These are phyloP conservation scores for Nannochloropsis salina DNA, from an alignment of 108 stramenopile genomes.

Conservation along the genomic window DNA sequence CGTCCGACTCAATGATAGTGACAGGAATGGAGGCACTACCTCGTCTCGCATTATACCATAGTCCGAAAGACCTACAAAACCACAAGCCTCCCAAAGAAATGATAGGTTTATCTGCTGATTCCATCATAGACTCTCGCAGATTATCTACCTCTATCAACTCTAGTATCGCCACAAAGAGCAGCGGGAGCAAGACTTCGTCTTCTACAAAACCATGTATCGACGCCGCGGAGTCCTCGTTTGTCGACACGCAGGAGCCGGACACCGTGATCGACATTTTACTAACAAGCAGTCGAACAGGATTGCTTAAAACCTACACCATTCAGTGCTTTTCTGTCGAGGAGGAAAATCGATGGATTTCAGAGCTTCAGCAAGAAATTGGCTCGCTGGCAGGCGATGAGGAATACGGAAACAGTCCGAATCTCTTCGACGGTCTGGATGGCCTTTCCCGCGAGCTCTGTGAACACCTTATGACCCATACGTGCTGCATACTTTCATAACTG, in stretches of 20 bases:
- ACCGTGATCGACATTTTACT: neutral
- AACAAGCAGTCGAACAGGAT: slow-evolving; percentile 16
- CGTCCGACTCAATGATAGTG: neutral
- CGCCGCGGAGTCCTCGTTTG: neutral
- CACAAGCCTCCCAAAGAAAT: neutral
- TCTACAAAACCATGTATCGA: neutral
- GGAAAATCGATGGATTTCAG: slow-evolving; percentile 4
- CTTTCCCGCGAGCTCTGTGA: neutral
- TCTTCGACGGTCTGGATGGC: neutral
- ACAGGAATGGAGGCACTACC: neutral
- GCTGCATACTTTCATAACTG: neutral
- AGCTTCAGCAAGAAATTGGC: neutral
- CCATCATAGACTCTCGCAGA: neutral
- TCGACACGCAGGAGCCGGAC: slow-evolving; percentile 6
- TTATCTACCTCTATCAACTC: neutral
- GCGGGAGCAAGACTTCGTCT: neutral
- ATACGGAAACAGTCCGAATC: neutral
- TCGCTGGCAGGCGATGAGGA: neutral
- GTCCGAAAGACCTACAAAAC: neutral
- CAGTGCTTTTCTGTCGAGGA: slow-evolving; percentile 8
- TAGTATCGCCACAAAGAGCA: neutral
- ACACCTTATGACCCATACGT: neutral
- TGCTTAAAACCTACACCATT: neutral
- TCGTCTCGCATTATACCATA: neutral
- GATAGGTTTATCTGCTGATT: neutral